Conservation (phyloP, 257 asterid species). For the Solanum lycopersicoides region DNA sequence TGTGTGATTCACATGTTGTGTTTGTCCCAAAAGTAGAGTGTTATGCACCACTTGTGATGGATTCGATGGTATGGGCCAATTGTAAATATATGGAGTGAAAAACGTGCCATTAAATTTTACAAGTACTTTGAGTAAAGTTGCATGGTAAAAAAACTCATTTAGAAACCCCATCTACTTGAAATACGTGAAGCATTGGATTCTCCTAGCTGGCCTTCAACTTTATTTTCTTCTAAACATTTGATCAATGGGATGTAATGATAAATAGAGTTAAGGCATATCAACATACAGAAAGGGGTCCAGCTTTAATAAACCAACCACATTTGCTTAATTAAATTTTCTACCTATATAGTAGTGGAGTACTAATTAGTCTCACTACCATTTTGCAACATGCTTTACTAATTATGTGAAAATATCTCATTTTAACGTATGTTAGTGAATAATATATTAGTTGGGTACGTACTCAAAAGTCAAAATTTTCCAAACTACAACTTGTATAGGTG, state of each 20-base stretch:
- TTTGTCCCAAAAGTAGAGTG: neutral
- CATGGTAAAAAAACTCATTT: neutral
- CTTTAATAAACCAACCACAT: neutral
- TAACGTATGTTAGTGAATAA: neutral
- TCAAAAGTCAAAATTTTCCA: neutral
- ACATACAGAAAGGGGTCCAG: neutral
- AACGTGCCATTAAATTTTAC: neutral
- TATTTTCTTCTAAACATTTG: neutral
- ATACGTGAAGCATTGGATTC: constrained; percentile 7
- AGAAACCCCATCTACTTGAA: neutral
- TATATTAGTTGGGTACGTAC: neutral
- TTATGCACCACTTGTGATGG: neutral
- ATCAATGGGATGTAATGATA: neutral
- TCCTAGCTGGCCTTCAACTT: neutral
- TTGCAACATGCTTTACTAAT: neutral
- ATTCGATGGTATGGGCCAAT: neutral
- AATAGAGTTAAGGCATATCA: neutral
- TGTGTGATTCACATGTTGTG: neutral
- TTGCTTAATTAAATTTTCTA: neutral
- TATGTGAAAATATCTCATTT: neutral
- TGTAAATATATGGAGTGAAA: neutral
- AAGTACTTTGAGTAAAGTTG: neutral
- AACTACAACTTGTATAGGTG: neutral
- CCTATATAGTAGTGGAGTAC: neutral
- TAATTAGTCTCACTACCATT: neutral